Percentiles rank a stretch among this genome's conserved stretches.
These are phyloP conservation scores for Eucalyptus pauciflora DNA, from an alignment of 345 rosid species.

Conservation along the genomic window DNA sequence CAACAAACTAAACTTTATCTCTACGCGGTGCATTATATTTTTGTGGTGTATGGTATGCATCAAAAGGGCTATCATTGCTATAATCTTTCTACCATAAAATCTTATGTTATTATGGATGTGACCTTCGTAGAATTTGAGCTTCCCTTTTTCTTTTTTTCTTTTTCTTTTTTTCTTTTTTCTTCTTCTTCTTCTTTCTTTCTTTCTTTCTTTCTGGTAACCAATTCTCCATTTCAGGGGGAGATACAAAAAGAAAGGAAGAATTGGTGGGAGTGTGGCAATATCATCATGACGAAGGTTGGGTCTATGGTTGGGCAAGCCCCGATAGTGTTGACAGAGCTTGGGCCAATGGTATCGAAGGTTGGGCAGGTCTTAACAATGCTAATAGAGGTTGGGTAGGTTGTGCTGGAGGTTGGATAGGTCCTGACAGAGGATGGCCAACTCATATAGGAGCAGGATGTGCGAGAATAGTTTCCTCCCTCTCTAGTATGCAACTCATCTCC, in stretches of 20 bases:
- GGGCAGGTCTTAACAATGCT: not conserved
- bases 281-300: not conserved
- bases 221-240: not conserved
- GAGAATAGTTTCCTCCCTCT: not conserved
- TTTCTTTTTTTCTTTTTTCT: not conserved
- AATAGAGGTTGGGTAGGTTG: not conserved
- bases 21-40: not conserved
- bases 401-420: not conserved
- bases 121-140: not conserved
- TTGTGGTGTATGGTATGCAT: not conserved
- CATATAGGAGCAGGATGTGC: not conserved
- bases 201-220: not conserved
- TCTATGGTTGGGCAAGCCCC: not conserved
- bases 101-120: not conserved
- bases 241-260: not conserved
- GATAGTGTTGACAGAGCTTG: accelerated
- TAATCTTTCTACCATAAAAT: not conserved
- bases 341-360: not conserved
- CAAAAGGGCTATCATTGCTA: not conserved
- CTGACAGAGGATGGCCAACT: not conserved
- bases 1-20: not conserved
- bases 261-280: not conserved
- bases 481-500: not conserved
- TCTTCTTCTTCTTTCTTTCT: too few species aligned
- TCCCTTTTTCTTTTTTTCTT: too few species aligned